Evolutionary conservation across 2,329 filamentous ascomycete species (phyloP).

Genomic region (Aspergillus sp.): DNA sequence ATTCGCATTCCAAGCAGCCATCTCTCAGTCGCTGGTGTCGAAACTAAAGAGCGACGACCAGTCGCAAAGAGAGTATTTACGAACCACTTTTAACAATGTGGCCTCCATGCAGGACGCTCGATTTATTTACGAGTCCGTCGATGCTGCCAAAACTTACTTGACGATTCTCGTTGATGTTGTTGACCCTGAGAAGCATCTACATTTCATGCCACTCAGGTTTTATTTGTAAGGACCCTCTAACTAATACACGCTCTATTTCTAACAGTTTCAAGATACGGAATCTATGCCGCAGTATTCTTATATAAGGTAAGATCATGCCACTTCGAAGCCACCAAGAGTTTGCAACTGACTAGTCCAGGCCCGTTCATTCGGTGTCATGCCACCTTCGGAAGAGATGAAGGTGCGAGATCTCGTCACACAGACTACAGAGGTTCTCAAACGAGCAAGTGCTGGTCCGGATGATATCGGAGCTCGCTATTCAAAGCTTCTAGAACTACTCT

Average conservation of each 20-base stretch:
- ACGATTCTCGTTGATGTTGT: conserved; percentile 57
- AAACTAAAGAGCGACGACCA: conserved; percentile 32
- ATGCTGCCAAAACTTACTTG: conserved; percentile 59
- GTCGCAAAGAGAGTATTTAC: conserved; percentile 35
- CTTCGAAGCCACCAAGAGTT: background rate
- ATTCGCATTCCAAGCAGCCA: conserved; percentile 70
- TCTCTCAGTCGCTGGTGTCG: conserved; percentile 45
- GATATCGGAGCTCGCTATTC: conserved; percentile 60
- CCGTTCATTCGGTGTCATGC: conserved; percentile 56
- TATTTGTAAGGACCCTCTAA: conserved; percentile 48
- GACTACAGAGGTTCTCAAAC: conserved; percentile 56
- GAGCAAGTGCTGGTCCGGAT: conserved; percentile 53
- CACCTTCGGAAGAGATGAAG: conserved; percentile 49
- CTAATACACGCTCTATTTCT: conserved; percentile 2
- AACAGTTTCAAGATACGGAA: conserved; percentile 37
- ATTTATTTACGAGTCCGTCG: conserved; percentile 63
- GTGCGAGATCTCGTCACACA: conserved; percentile 55
- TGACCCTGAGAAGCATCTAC: conserved; percentile 54
- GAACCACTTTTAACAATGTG: conserved; percentile 48
- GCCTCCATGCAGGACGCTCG: conserved; percentile 59
- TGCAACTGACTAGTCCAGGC: conserved; percentile 31
- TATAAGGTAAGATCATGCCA: conserved; percentile 50
- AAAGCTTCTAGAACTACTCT: conserved; percentile 55
- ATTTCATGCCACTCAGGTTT: conserved; percentile 61
- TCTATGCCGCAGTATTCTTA: conserved; percentile 61